Evolutionary conservation across 2,329 filamentous ascomycete genomes (phyloP).

Genomic region (Botrytis byssoidea): DNA sequence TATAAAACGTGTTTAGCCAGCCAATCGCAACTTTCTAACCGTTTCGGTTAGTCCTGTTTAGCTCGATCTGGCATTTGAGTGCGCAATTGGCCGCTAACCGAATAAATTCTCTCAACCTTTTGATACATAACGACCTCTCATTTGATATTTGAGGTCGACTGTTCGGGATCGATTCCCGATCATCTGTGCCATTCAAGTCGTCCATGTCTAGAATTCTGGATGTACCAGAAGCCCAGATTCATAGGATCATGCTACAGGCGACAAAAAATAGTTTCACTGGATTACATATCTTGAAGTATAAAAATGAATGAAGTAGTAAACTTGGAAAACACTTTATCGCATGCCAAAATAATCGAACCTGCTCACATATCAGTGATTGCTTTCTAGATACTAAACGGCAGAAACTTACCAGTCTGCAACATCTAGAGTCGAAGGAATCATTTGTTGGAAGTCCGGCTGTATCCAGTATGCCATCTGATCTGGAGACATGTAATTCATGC

Average conservation of each 20-base stretch:
- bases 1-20: background rate
- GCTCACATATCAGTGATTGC: background rate
- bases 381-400: background rate
- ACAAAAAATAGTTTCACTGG: background rate
- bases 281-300: background rate
- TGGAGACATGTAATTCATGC: background rate
- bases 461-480: conserved; percentile 6
- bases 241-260: too few species aligned
- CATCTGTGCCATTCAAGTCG: background rate
- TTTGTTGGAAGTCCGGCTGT: conserved; percentile 4
- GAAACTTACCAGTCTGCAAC: conserved; percentile 11
- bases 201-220: background rate
- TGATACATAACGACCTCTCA: background rate
- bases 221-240: background rate
- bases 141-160: background rate
- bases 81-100: background rate
- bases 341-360: conserved; percentile 16
- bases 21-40: conserved; percentile 3
- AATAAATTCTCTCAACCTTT: background rate
- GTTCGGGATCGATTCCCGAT: background rate
- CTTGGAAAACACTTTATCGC: background rate
- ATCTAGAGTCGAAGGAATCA: conserved; percentile 11
- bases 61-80: too few species aligned
- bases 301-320: background rate
- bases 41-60: background rate